phyloP scores from a whole-genome alignment of 805 yeast genomes.

The Cephaloascus albidus region DNA sequence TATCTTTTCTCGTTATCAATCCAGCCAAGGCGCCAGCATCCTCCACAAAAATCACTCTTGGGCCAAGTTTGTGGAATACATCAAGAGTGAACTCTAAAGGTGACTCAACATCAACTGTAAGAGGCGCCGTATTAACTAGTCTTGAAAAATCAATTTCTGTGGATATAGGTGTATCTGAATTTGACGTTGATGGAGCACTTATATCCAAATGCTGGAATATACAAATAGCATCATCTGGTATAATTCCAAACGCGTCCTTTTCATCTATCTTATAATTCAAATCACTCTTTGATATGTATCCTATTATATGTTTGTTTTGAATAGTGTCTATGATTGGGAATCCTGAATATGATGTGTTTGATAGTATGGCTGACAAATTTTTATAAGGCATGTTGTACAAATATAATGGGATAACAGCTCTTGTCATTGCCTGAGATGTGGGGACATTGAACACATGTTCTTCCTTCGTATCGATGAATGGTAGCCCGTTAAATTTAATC shows the following conservation, averaged over 20 bases:
- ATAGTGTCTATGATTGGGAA: constrained; percentile 25
- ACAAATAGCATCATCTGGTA: constrained; percentile 8
- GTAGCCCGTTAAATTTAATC: constrained; percentile 82
- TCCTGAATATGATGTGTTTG: constrained; percentile 10
- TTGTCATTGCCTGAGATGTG: constrained; percentile 54
- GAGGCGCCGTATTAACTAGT: constrained; percentile 46
- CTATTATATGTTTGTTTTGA: neutral
- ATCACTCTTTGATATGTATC: neutral
- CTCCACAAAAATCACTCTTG: constrained; percentile 61
- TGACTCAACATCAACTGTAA: constrained; percentile 43
- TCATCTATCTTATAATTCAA: constrained; percentile 5
- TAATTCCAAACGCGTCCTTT: constrained; percentile 4
- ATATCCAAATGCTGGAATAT: constrained; percentile 5
- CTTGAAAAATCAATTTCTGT: constrained; percentile 12
- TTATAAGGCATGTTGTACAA: constrained; percentile 9
- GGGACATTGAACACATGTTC: constrained; percentile 46
- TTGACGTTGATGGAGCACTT: neutral
- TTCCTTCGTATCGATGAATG: constrained; percentile 67
- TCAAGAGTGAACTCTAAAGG: constrained; percentile 56
- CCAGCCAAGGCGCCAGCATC: constrained; percentile 59
- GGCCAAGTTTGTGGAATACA: constrained; percentile 72
- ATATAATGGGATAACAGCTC: constrained; percentile 6
- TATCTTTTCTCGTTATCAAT: constrained; percentile 76
- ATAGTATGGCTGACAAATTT: constrained; percentile 9
- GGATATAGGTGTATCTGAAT: neutral